A percentile compares a stretch with the other conserved stretches of the same genome.
phyloP scores from a whole-genome alignment of 2,329 filamentous ascomycete species.

The Aspergillus candidus region DNA sequence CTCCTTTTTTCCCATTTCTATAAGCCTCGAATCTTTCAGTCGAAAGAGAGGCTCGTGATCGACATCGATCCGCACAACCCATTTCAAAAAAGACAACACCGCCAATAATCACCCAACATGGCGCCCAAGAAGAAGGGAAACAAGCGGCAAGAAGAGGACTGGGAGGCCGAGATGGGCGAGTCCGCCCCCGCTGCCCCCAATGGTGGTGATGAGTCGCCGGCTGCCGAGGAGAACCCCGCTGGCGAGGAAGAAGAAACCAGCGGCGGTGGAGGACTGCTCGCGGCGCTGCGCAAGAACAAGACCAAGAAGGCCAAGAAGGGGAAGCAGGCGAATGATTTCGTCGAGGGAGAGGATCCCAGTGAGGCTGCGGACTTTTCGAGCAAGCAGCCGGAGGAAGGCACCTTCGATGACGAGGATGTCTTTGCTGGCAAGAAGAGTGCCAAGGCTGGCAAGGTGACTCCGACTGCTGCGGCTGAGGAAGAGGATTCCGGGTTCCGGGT shows the following conservation, averaged over 20 bases:
- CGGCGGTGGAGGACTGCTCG: slow-evolving; percentile 64
- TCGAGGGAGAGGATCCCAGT: slow-evolving; percentile 60
- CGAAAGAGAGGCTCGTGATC: too few relatives aligned
- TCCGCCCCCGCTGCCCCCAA: slow-evolving; percentile 44
- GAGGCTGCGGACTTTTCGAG: slow-evolving; percentile 45
- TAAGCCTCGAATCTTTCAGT: background rate
- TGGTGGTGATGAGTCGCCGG: slow-evolving; percentile 41
- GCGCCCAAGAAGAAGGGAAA: slow-evolving; percentile 92
- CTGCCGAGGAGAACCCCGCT: slow-evolving; percentile 43
- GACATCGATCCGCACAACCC: too few relatives aligned
- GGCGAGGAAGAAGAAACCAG: slow-evolving; percentile 51
- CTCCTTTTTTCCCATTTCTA: background rate
- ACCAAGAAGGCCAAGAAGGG: slow-evolving; percentile 90
- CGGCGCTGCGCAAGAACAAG: slow-evolving; percentile 73
- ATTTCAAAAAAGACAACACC: too few relatives aligned
- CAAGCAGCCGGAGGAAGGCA: slow-evolving; percentile 76
- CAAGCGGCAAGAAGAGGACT: slow-evolving; percentile 81
- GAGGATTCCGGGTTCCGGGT: slow-evolving; percentile 59
- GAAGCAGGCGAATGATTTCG: slow-evolving; percentile 63
- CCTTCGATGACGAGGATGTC: slow-evolving; percentile 75
- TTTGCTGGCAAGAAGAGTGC: slow-evolving; percentile 61
- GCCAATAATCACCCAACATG: slow-evolving; percentile 49
- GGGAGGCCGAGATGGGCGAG: slow-evolving; percentile 90
- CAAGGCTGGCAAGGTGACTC: slow-evolving; percentile 47
- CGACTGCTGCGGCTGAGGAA: slow-evolving; percentile 38